Conservation (phyloP, 1,284 basidiomycete genomes). For the Austropuccinia psidii region DNA sequence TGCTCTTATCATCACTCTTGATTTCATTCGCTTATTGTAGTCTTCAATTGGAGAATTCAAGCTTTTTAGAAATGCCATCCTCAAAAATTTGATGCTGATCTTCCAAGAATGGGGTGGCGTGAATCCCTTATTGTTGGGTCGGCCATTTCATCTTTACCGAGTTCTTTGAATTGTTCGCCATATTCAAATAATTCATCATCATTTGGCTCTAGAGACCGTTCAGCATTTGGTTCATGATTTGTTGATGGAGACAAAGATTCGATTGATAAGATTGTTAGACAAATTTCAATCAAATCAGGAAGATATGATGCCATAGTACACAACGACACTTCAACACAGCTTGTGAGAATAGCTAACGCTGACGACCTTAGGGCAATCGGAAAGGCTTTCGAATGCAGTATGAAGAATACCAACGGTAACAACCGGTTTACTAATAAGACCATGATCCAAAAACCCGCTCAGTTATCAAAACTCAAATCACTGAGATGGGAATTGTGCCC, state of each 20-base stretch:
- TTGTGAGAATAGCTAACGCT: neutral
- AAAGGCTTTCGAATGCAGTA: neutral
- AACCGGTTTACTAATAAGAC: slow-evolving; percentile 15
- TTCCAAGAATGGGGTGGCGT: too few relatives aligned
- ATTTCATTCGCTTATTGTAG: too few relatives aligned
- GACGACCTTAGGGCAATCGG: slow-evolving; percentile 1
- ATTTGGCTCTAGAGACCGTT: neutral
- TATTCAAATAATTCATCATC: too few relatives aligned
- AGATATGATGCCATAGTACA: neutral
- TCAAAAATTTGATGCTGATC: too few relatives aligned
- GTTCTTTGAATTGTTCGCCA: too few relatives aligned
- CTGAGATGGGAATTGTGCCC: too few relatives aligned
- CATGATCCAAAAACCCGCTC: neutral
- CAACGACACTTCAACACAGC: slow-evolving; percentile 12
- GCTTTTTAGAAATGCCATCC: too few relatives aligned
- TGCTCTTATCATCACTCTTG: too few relatives aligned
- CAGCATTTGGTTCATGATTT: neutral
- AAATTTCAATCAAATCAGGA: slow-evolving; percentile 6
- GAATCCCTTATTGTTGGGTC: too few relatives aligned
- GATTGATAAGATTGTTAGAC: slow-evolving; percentile 3
- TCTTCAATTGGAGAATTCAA: too few relatives aligned
- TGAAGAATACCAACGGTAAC: neutral
- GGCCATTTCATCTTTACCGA: too few relatives aligned
- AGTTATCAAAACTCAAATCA: neutral
- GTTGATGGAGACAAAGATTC: neutral